phyloP scores from a whole-genome alignment of 805 yeast species.

The Pichia kluyveri region DNA sequence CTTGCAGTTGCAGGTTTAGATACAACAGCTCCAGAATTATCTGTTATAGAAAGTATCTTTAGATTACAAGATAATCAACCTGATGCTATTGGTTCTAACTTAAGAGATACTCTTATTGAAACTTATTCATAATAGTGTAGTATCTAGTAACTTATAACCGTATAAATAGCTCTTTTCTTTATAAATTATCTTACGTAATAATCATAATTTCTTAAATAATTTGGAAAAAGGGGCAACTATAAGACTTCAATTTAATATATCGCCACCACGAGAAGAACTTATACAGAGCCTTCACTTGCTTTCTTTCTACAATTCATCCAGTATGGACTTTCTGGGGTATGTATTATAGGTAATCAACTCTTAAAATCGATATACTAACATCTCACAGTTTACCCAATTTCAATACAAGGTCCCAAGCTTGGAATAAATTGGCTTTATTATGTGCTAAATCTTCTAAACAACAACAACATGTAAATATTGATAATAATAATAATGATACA shows the following conservation, averaged over 20 bases:
- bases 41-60: constrained; percentile 94
- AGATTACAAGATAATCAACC: constrained; percentile 88
- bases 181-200: too few species aligned
- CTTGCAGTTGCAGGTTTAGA: constrained; percentile 93
- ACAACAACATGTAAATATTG: too few species aligned
- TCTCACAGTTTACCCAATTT: constrained; percentile 26
- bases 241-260: too few species aligned
- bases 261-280: too few species aligned
- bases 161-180: not conserved
- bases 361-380: not conserved
- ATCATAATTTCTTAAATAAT: too few species aligned
- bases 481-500: too few species aligned
- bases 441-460: constrained; percentile 18
- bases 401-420: constrained; percentile 29
- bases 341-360: not conserved
- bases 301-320: too few species aligned
- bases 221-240: too few species aligned
- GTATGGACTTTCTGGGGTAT: constrained; percentile 19
- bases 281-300: too few species aligned
- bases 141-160: too few species aligned
- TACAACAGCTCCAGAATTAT: constrained; percentile 97
- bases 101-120: constrained; percentile 88
- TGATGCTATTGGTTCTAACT: constrained; percentile 71
- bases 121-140: constrained; percentile 56
- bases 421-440: constrained; percentile 28